Evolutionary conservation across 2,329 filamentous ascomycete species (phyloP), one percentile per base, ranked within the genome.

Genomic region (Clonostachys chloroleuca): DNA sequence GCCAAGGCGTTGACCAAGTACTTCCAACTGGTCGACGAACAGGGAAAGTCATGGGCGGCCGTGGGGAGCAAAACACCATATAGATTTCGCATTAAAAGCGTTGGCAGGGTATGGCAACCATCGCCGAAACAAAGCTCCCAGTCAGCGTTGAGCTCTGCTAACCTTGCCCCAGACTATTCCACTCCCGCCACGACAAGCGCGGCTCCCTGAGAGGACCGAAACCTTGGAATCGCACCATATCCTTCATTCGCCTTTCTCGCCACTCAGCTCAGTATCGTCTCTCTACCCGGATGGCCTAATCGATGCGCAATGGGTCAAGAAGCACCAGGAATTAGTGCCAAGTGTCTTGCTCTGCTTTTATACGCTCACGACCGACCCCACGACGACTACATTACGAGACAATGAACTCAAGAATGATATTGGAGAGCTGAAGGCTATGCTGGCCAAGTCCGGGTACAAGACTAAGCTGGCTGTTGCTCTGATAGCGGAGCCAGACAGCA

Each of bases 171-270:
- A 82, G 78, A 74, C 77, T 36, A 72, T 80, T 52, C 60, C 74
- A 60, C 77, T 78, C 49, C 81, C 84, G 12, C 73, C 78, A 37
- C 77, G 81, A 52, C 77, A 75, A 56, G 78, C 79, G 35, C 70
- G 68, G 50, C 67, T 80, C 42, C 78, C 75, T 16, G 72, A 75
- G 42, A 67, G 76, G 56, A 67, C 76, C 56, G 74, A 78, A 44
- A 59, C 67, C 5, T 68, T 75, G 46, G 64, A 68, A 36, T 63
- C 72, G 20, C 67, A 74, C 16, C 69, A 76, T 49, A 72, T 83
- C n/a, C 71, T 96, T 5, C 92, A 97, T 65, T 97, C 94, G 12
- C 89, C 92, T 2, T 83, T 96, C 54, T 97, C 94, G 3, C 94
- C 92, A 1, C 75, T 97, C 33, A 94, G 88, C 37, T 91, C 92